phyloP scores from a whole-genome alignment of 2,329 filamentous ascomycete species.

The Truncatella angustata region DNA sequence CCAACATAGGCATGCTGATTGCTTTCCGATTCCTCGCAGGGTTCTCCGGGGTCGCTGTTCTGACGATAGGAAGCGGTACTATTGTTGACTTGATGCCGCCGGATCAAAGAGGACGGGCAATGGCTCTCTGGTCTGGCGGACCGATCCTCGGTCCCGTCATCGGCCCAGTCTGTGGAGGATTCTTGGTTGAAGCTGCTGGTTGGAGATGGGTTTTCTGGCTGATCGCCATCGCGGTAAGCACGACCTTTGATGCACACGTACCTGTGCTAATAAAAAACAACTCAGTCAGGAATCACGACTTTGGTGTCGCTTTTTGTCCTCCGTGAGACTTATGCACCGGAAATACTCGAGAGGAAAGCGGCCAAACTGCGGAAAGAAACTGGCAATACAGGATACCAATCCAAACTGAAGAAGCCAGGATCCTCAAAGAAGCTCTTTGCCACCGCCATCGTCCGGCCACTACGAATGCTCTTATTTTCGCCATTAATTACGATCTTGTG shows the following conservation, averaged over 20 bases:
- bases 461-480: constrained; percentile 35
- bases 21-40: constrained; percentile 62
- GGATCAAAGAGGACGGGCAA: constrained; percentile 44
- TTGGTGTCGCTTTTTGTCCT: constrained; percentile 31
- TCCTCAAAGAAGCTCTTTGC: constrained; percentile 29
- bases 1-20: constrained; percentile 49
- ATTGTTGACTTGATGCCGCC: constrained; percentile 63
- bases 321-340: constrained; percentile 36
- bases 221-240: constrained; percentile 28
- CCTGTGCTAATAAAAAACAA: neutral
- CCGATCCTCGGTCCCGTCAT: constrained; percentile 33
- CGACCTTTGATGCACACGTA: too few relatives aligned
- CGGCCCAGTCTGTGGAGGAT: constrained; percentile 33
- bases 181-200: constrained; percentile 30
- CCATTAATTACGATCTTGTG: constrained; percentile 33
- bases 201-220: constrained; percentile 39
- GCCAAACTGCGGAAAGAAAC: constrained; percentile 40
- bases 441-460: constrained; percentile 33
- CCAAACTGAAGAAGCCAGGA: constrained; percentile 40
- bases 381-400: constrained; percentile 31
- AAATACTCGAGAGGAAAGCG: constrained; percentile 34
- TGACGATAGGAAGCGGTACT: constrained; percentile 65
- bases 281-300: constrained; percentile 23
- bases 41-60: constrained; percentile 57
- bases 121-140: constrained; percentile 36